Conservation (phyloP, 768 basidiomycete genomes). For the Mycena olivaceomarginata region DNA sequence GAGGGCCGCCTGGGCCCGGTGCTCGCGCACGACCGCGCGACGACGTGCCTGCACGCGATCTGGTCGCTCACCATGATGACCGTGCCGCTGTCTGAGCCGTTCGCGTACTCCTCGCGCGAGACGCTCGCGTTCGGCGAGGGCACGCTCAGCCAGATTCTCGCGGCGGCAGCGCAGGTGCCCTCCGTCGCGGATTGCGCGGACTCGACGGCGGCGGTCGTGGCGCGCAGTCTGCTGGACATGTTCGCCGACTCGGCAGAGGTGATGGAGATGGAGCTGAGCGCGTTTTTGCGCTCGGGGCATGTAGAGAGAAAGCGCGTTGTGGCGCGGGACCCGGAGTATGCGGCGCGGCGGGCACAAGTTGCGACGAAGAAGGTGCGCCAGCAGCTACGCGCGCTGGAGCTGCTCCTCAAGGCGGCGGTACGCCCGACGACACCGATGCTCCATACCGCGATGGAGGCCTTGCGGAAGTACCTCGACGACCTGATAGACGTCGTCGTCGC, state of each 20-base stretch:
- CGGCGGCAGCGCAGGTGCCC: constrained; percentile 47
- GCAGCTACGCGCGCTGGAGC: constrained; percentile 36
- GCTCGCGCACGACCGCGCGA: constrained; percentile 54
- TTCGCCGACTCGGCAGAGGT: constrained; percentile 50
- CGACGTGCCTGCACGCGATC: constrained; percentile 60
- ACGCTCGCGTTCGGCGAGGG: constrained; percentile 58
- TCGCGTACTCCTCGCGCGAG: constrained; percentile 36
- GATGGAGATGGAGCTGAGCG: constrained; percentile 49
- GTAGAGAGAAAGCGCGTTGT: neutral
- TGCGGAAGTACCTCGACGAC: constrained; percentile 39
- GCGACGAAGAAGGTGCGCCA: constrained; percentile 33
- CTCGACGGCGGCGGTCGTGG: constrained; percentile 56
- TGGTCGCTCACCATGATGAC: constrained; percentile 66
- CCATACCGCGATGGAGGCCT: constrained; percentile 44
- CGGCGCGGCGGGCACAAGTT: neutral
- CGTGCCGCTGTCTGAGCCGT: constrained; percentile 48
- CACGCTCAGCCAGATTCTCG: constrained; percentile 53
- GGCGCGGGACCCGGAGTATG: constrained; percentile 20
- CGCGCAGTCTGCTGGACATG: constrained; percentile 57
- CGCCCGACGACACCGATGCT: constrained; percentile 43
- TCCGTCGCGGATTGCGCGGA: constrained; percentile 50
- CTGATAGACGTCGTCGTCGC: constrained; percentile 41
- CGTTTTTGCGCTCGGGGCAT: constrained; percentile 42
- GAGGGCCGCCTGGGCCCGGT: constrained; percentile 50
- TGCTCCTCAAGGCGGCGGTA: constrained; percentile 34